Evolutionary conservation across 148 eudicot species (phyloP), one percentile per base, ranked within the genome.

Genomic region (Cornus kousa): DNA sequence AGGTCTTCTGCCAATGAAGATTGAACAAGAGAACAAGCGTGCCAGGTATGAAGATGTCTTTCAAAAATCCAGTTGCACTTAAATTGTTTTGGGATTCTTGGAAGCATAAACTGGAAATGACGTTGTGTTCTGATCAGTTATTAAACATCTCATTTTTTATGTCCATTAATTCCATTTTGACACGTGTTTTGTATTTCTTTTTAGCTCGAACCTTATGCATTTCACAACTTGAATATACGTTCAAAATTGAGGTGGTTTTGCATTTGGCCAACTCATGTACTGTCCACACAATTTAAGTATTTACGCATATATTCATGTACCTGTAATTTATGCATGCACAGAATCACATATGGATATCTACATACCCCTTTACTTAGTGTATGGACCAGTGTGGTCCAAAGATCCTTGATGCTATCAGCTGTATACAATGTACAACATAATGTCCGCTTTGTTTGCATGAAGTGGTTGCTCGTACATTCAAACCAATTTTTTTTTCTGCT

Each of bases 11-110:
- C 99, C 98, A 43, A 96, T 96, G 99, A 96, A 96, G 88, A 72
- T 68, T 76, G 99, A 96, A 79, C 99, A 96, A 84, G 99, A 96
- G 83, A 90, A 74, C 81, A 96, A 96, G 80, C 97, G 99, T 68
- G 94, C 86, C 77, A 92, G 97, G 99, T 94, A 82, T 35, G 78
- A 19, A 55, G 48, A 68, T 77, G 32, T 48, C 12, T 6, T 68
- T 65, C 48, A 19, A 76, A 53, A n/a, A 11, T 66, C 22, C 43
- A 31, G 39, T 73, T 37, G 35, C 24, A 74, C 19, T 28, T 46
- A 24, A 72, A 39, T 83, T 31, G 57, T 60, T 62, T 28, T 75
- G 40, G 17, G 46, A 28, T 40, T n/a, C 67, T 55, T 70, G 14
- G 13, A 14, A 71, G 35, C 48, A 40, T 60, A 31, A 65, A 46